Base-by-base conservation (phyloP, 495 filamentous ascomycete species). In the Penicillium desertorum region DNA sequence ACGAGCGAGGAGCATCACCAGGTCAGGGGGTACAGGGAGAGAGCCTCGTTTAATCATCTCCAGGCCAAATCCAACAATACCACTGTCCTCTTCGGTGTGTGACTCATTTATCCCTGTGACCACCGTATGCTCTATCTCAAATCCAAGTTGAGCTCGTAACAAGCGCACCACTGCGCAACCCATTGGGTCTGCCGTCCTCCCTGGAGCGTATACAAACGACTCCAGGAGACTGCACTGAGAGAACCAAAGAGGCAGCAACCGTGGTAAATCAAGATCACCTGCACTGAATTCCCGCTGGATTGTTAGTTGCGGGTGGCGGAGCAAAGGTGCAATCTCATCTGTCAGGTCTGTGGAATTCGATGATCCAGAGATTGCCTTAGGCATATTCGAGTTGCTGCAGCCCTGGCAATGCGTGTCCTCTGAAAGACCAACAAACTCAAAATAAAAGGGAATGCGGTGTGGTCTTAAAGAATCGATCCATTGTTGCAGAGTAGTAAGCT, bases 391-490 rank as follows among this genome's bases (percentile, higher is more conserved):
- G 23, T 4, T 25, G 23, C 23, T 2, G 23, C 23, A 25, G 23
- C 23, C 23, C 23, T 25, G 2, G 23, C 23, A 25, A 4, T 25
- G 23, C 2, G 23, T 4, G 23, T 2, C 23, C 23, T 25, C 23
- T 25, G 23, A 25, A 25, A 25, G 23, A 25, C 23, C 23, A 25
- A 25, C 23, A 25, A 25, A 25, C 2, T 25, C 23, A 25, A 25
- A 52, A 42, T 58, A 58, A 27, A 45, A 41, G 0, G 22, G 48
- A 17, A 17, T 39, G 14, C 39, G 25, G n/a, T 52, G 10, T 14
- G 23, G 10, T 10, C 47, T 12, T 2, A 58, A 17, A 10, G 46
- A 56, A 48, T 74, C 58, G 56, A 81, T 79, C 79, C 76, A 81
- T 9, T 37, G 50, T 6, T 62, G 23, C 23, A 25, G 23, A 25